Percentiles rank a stretch among this genome's conserved stretches.
These are phyloP conservation scores for Rhodomyrtus tomentosa DNA, from an alignment of 345 rosid genomes.

Conservation along the genomic window DNA sequence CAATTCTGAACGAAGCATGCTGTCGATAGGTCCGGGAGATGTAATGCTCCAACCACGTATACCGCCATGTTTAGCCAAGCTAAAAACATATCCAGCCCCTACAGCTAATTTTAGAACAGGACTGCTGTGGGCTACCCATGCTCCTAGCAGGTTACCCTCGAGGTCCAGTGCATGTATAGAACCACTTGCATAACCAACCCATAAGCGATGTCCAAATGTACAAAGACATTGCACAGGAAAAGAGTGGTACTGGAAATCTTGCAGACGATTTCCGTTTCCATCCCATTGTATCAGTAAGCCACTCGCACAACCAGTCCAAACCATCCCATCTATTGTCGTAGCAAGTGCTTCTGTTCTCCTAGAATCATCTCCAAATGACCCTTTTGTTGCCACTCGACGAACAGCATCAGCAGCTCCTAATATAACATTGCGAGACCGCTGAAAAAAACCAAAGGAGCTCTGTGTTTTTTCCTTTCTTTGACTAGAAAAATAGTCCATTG, in stretches of 20 bases:
- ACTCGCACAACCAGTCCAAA: conserved; percentile 81
- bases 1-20: conserved; percentile 42
- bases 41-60: conserved; percentile 78
- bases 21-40: conserved; percentile 84
- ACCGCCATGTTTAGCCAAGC: conserved; percentile 91
- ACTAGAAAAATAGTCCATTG: conserved; percentile 31
- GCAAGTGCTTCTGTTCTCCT: conserved; percentile 70
- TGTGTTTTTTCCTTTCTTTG: conserved; percentile 67
- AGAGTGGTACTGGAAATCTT: conserved; percentile 46
- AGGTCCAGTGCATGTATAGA: conserved; percentile 65
- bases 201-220: conserved; percentile 55
- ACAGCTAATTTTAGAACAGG: conserved; percentile 65
- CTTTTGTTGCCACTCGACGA: conserved; percentile 77
- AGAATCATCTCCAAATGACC: conserved; percentile 75
- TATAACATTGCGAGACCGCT: conserved; percentile 85
- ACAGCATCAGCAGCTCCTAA: conserved; percentile 99
- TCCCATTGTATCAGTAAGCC: conserved; percentile 84
- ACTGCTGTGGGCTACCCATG: conserved; percentile 72
- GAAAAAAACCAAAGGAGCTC: conserved; percentile 67
- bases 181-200: conserved; percentile 86
- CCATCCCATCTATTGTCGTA: conserved; percentile 48
- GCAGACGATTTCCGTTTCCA: conserved; percentile 68
- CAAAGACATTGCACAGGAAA: conserved; percentile 78
- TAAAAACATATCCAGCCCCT: conserved; percentile 59
- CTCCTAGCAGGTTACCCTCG: conserved; percentile 63